Base-by-base conservation (phyloP, 2,329 filamentous ascomycete genomes). In the Aquanectria penicillioides region DNA sequence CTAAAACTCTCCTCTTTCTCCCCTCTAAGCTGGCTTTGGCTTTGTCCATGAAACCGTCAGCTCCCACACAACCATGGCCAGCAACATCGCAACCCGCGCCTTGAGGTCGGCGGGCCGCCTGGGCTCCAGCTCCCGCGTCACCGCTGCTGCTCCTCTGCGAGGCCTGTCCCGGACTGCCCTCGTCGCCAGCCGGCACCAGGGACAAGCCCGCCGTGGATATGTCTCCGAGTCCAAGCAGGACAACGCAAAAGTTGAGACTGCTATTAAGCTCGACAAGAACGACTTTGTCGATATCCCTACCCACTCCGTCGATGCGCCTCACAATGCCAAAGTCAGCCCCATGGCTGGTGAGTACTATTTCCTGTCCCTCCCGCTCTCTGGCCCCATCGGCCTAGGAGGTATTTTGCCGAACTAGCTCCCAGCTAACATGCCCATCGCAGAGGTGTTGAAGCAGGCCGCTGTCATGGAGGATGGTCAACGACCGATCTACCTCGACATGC, bases 401-500 rank as follows among this genome's bases (percentile, higher is more conserved):
- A 22, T 13, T 36, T 54, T 11, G n/a, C 40, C 26, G 34, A 51
- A 26, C 26, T 29, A 40, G 23, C 38, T 34, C 33, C n/a, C 10
- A 40, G 47, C 62, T 72, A 59, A 72, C 54, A 12, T 36, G 41
- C 33, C 15, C 8, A 5, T 29, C 36, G 18, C 59, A 85, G 91
- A 91, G 65, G 89, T 97, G 40, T 82, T 99, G 62, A 96, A 95
- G 81, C 90, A 97, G 75, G 94, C 94, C 8, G 93, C 93, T 11
- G 83, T 97, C 64, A 92, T 98, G 89, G 94, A 97, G 67, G 89
- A 97, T 77, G 95, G 95, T 57, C 89, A 92, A 62, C 85, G 95
- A 59, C 95, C 95, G 33, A 98, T 99, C 73, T 99, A 99, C 72
- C 89, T 99, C 51, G 95, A 99, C 74, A 97, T 97, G 90, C 95